phyloP scores from a whole-genome alignment of 495 filamentous ascomycete species.

The Aspergillus haitiensis region DNA sequence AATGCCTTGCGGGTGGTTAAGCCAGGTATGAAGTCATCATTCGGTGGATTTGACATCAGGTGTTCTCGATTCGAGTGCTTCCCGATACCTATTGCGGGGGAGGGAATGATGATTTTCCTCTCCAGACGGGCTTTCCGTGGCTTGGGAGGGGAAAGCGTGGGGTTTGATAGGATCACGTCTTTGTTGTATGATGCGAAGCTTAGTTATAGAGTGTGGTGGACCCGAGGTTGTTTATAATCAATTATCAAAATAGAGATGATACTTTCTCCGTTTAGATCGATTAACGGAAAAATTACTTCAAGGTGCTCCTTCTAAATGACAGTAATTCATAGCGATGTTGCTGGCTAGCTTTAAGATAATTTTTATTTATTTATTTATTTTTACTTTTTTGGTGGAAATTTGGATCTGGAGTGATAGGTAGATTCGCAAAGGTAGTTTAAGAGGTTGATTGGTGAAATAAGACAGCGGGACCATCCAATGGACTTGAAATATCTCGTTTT shows the following conservation, averaged over 20 bases:
- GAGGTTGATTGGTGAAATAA: too few relatives aligned
- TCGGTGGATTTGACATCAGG: constrained; percentile 13
- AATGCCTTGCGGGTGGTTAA: background rate
- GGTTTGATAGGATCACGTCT: background rate
- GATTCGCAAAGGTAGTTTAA: too few relatives aligned
- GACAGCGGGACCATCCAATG: too few relatives aligned
- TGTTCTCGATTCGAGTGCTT: background rate
- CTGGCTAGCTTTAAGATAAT: background rate
- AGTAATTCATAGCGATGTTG: background rate
- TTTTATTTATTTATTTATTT: background rate
- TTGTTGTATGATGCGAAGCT: background rate
- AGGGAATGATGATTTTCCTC: background rate
- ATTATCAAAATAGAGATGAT: background rate
- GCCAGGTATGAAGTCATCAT: constrained; percentile 19
- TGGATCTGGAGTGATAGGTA: too few relatives aligned
- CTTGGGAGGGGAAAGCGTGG: background rate
- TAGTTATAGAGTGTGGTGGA: background rate
- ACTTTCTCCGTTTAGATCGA: too few relatives aligned
- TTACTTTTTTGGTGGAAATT: background rate
- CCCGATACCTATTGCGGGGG: too few relatives aligned
- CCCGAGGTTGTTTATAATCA: constrained; percentile 2
- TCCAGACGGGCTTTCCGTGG: background rate
- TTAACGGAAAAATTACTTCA: too few relatives aligned
- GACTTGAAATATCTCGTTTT: too few relatives aligned
- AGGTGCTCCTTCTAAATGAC: background rate